phyloP scores from a whole-genome alignment of 1,284 basidiomycete species.

The Trichosporon coremiiforme region DNA sequence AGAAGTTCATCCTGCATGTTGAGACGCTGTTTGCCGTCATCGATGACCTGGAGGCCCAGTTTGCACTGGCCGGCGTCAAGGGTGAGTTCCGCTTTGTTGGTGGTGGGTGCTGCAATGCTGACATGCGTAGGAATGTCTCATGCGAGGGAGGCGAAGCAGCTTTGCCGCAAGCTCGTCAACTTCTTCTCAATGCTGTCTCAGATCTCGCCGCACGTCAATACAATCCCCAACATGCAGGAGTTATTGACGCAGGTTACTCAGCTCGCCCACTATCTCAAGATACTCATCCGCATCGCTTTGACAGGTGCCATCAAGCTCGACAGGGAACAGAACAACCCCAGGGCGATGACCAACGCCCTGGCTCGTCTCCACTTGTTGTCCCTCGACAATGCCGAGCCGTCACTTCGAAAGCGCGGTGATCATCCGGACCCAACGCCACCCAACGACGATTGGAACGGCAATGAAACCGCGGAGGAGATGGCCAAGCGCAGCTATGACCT shows the following conservation, averaged over 20 bases:
- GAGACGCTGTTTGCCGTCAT: constrained; percentile 97
- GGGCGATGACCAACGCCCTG: constrained; percentile 85
- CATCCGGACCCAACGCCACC: constrained; percentile 32
- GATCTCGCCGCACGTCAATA: constrained; percentile 43
- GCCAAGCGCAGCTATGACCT: constrained; percentile 47
- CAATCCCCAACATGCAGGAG: constrained; percentile 81
- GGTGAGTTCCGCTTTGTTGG: constrained; percentile 60
- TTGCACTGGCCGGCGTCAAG: constrained; percentile 77
- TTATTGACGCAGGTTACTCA: constrained; percentile 97
- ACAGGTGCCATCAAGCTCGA: constrained; percentile 95
- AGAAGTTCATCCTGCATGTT: constrained; percentile 97
- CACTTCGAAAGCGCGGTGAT: constrained; percentile 61
- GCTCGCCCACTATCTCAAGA: constrained; percentile 98
- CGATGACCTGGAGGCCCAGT: constrained; percentile 91
- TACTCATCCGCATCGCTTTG: constrained; percentile 95
- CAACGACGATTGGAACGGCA: constrained; percentile 28
- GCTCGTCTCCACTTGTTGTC: constrained; percentile 89
- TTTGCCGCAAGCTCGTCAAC: constrained; percentile 98
- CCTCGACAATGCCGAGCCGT: constrained; percentile 80
- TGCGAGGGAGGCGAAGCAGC: constrained; percentile 95
- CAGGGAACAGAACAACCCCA: constrained; percentile 76
- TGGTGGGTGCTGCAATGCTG: constrained; percentile 20
- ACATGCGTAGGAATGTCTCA: constrained; percentile 82
- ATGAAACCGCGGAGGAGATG: constrained; percentile 45
- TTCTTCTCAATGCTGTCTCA: constrained; percentile 90